Evolutionary conservation across 805 yeast species (phyloP), one percentile per base, ranked within the genome.

Genomic region (Ogataea salicorniae): DNA sequence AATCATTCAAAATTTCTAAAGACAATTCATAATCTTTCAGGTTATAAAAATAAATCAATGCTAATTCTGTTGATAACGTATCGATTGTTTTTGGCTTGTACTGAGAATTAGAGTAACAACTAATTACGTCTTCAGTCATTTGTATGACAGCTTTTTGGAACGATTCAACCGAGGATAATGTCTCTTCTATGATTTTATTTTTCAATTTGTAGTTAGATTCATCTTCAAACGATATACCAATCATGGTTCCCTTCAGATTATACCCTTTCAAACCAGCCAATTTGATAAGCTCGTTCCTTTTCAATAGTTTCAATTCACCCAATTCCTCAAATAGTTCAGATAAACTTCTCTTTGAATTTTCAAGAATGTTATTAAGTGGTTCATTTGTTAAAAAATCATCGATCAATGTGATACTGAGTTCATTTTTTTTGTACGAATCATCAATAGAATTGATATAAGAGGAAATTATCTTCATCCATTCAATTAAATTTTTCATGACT

Each of bases 51-150:
- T 62, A 42, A 16, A 89, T 64, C 11, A 85, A 60, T 0, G 95
- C 96, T 45, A 89, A 73, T 53, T 92, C 97, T 6, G 87, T 79
- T 1, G 91, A 81, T 15, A 94, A 70, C 5, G 83, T 71, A 57
- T 87, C 91, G 6, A 86, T 82, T 0, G 88, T 75, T 52, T 92
- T 75, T 15, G 80, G 75, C 47, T 88, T 72, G 15, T 62, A 64
- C 5, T 64, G 70, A 3, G 85, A 76, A 0, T 61, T 52, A 5
- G 76, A 72, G 52, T 77, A 84, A 40, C 77, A 77, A 16, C 68
- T 67, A 16, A 83, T 77, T 0, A 83, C 77, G 0, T 69, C 64
- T 46, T 79, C 79, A 0, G 96, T 87, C 16, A 80, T 62, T 1
- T 61, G 58, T 37, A 83, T 64, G 54, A 80, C 85, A 11, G 63